Percentiles rank a stretch among this genome's conserved stretches.
These are phyloP conservation scores for Saccharomyces hybrid DNA, from an alignment of 1,139 yeast genomes.

Conservation along the genomic window DNA sequence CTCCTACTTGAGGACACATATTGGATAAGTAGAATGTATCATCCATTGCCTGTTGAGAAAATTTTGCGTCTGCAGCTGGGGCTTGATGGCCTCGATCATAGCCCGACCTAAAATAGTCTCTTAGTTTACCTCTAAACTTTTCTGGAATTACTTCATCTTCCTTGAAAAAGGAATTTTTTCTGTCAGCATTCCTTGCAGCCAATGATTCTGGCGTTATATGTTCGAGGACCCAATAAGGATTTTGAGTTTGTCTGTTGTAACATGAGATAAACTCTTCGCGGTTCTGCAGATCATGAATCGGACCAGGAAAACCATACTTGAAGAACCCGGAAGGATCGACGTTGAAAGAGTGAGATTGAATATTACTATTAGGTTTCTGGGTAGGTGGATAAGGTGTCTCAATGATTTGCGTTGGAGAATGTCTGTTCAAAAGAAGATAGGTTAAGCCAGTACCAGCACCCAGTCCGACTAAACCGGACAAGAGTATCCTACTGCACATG, in stretches of 20 bases:
- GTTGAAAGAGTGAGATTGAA: conserved; percentile 20
- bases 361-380: background rate
- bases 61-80: conserved; percentile 97
- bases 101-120: conserved; percentile 90
- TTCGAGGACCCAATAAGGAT: conserved; percentile 92
- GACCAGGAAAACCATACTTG: conserved; percentile 93
- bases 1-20: conserved; percentile 96
- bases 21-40: conserved; percentile 86
- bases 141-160: conserved; percentile 85
- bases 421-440: conserved; percentile 1
- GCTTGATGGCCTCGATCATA: conserved; percentile 97
- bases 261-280: conserved; percentile 76
- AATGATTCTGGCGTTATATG: conserved; percentile 78
- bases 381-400: background rate
- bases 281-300: conserved; percentile 72
- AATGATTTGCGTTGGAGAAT: background rate
- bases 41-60: conserved; percentile 83
- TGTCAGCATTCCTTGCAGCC: conserved; percentile 47
- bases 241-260: conserved; percentile 75
- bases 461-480: conserved; percentile 9
- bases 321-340: conserved; percentile 69
- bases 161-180: conserved; percentile 72
- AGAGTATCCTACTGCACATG: conserved; percentile 7
- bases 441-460: conserved; percentile 15
- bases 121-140: conserved; percentile 63